phyloP scores from a whole-genome alignment of 2,329 filamentous ascomycete species.

The Parastagonospora nodorum region DNA sequence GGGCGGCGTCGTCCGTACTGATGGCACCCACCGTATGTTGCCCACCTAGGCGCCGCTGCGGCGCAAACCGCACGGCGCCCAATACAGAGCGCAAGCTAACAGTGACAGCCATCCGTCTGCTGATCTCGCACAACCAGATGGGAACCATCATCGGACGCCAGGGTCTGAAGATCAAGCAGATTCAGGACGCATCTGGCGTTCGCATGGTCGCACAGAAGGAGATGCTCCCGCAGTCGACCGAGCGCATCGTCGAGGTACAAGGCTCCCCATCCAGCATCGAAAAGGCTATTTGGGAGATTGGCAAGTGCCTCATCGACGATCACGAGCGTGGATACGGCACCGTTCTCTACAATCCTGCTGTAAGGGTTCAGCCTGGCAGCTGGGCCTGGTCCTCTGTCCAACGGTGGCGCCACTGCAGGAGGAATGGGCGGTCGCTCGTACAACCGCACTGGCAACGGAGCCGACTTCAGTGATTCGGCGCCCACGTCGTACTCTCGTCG shows the following conservation, averaged over 20 bases:
- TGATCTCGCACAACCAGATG: conserved; percentile 99
- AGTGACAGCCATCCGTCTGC: conserved; percentile 82
- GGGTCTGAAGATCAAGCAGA: conserved; percentile 98
- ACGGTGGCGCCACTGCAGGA: conserved; percentile 55
- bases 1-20: conserved; percentile 82
- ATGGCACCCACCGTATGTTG: conserved; percentile 89
- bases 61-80: not conserved
- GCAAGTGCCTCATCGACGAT: conserved; percentile 97
- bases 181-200: conserved; percentile 93
- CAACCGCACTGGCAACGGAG: conserved; percentile 93
- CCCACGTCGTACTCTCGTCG: conserved; percentile 70
- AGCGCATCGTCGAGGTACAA: conserved; percentile 96
- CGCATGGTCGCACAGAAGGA: conserved; percentile 99
- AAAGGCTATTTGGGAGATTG: conserved; percentile 97
- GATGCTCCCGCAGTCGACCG: conserved; percentile 98
- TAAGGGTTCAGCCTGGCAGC: conserved; percentile 75
- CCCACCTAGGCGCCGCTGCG: not conserved
- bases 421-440: conserved; percentile 66
- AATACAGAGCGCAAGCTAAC: conserved; percentile 20
- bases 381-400: conserved; percentile 58
- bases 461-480: conserved; percentile 89
- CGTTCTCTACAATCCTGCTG: conserved; percentile 94
- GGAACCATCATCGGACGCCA: conserved; percentile 97
- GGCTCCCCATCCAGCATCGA: conserved; percentile 94
- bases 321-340: conserved; percentile 97